Evolutionary conservation across 148 eudicot genomes (phyloP).

Genomic region (Mesembryanthemum crystallinum): DNA sequence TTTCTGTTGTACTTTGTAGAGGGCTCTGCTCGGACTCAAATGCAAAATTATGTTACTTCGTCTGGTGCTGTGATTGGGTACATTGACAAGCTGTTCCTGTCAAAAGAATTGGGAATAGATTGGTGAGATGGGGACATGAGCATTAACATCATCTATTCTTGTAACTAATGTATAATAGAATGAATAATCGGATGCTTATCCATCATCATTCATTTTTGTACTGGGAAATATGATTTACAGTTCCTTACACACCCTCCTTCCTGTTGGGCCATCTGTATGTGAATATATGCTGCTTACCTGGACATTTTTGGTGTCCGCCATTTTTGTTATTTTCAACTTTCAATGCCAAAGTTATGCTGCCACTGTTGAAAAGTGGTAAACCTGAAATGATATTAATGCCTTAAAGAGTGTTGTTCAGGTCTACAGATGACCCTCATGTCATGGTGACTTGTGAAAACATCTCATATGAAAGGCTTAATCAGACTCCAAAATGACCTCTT

Average conservation of each 20-base stretch:
- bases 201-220: not conserved
- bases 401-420: no score
- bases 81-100: conserved; percentile 60
- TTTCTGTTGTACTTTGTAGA: conserved; percentile 40
- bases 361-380: no score
- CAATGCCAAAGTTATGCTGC: no score
- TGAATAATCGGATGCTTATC: not conserved
- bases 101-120: conserved; percentile 69
- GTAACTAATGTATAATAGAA: not conserved
- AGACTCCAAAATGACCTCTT: no score
- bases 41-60: conserved; percentile 67
- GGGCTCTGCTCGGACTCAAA: conserved; percentile 60
- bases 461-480: no score
- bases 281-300: not conserved
- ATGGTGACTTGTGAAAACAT: no score
- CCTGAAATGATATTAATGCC: no score
- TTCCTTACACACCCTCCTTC: not conserved
- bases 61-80: conserved; percentile 55
- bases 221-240: not conserved
- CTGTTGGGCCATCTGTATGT: not conserved
- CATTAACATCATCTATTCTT: not conserved
- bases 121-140: conserved; percentile 45
- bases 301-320: no score
- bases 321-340: no score
- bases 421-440: no score